Base-by-base conservation (phyloP, 257 asterid species). In the Rubia yunnanensis region DNA sequence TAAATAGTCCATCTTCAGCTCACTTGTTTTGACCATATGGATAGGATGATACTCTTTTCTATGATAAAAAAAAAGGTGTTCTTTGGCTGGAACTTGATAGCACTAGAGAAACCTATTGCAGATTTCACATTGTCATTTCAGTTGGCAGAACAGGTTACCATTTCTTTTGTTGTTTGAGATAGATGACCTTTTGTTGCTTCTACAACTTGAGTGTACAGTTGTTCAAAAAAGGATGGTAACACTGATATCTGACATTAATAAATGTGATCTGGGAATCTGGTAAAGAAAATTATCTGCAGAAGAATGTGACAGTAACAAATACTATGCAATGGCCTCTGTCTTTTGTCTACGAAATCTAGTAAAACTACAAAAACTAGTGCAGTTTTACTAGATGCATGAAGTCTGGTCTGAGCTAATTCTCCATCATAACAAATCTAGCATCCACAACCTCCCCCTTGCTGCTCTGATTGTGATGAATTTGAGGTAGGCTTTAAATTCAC, bases 401-500 rank as follows among this genome's bases (percentile, higher is more conserved):
- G 32, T 17, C 30, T 34, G 50, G 59, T 66, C 7, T 41, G 50
- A 28, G 27, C 60, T 32, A 20, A 60, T 14, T 35, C 60, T 35
- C 36, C 20, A 64, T 35, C 59, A 78, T 39, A 60, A 64, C 22
- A 50, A 61, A 35, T 76, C 79, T 80, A 88, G 83, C 98, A 88
- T 4, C 89, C 82, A 59, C 96, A 91, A 67, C 88, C 95, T 56
- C 95, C 96, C 59, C 94, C 96, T 80, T 88, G 95, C 77, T 88
- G 91, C 73, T 84, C 95, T 56, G 79, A n/a, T 13, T 83, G 82
- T n/a, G 86, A 70, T 1, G 89, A 56, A 50, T 78, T 80, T 35
- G 95, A 70, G 7, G 88, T 79, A 35, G 97, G 76, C 85, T 86
- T 91, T 79, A 91, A 78, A 78, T 86, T 88, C 74, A 91, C 94